Evolutionary conservation across 495 filamentous ascomycete genomes (phyloP), one percentile per base, ranked within the genome.

Genomic region (Entonaema liquescens): DNA sequence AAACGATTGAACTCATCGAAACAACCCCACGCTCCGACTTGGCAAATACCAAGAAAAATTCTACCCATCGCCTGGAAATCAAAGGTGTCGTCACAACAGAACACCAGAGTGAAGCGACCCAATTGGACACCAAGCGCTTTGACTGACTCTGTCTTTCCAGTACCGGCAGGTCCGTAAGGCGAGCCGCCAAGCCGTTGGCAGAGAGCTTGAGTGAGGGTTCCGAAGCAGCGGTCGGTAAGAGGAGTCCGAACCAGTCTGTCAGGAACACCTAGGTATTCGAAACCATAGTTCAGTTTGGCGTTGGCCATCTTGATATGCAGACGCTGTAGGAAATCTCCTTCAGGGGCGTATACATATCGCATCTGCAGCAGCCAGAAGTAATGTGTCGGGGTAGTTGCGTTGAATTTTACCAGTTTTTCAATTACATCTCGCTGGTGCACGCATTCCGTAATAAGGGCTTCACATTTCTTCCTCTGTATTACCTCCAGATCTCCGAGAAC

Each of bases 1-100:
- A 99, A 81, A 84, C 95, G 91, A 78, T 99, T 99, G 85, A 99
- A 99, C 81, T 99, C 95, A 76, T 99, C 95, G 78, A 99, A 99
- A 81, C 95, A 99, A 77, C 95, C 95, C 95, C 95, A 99, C 13
- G 95, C 95, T 75, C 95, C 95, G 65, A 99, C 95, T 79, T 98
- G 96, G 77, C 96, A 99, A 67, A 99, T 97, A 85, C 95, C 95
- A 31, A 99, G 88, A 85, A 99, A 98, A 74, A 99, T 99, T 67
- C 95, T 92, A 5, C 95, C 95, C 95, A 99, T 99, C 35, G 95
- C 95, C 76, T 99, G 95, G 84, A 97, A 98, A 80, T 99, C 95
- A 74, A 99, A 99, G 0, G 95, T 98, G 78, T 98, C 95, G 75
- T 99, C 95, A 80, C 95, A 99, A 78, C 94, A 97, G 82, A 99